Evolutionary conservation across 2,329 filamentous ascomycete species (phyloP), one percentile per base, ranked within the genome.

Genomic region (Trichoderma atroviride): DNA sequence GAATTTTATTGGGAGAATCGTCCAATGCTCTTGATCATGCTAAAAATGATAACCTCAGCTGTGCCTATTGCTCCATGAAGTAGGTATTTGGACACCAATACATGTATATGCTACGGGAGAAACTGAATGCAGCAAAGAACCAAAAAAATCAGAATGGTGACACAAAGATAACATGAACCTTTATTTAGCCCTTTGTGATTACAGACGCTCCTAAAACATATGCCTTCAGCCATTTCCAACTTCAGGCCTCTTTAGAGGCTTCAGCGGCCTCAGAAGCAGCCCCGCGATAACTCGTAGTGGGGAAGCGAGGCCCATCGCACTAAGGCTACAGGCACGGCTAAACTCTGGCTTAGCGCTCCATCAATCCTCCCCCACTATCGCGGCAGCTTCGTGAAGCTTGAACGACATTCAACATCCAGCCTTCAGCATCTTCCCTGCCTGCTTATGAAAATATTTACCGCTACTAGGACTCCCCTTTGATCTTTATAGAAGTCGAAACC

Each of bases 351-450:
- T 58, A 35, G 31, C 37, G 37, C 14, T 22, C 53, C 57, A 35
- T 35, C 27, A 13, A 14, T 16, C 19, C 52, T 40, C 67, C 67
- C 67, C 67, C 67, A 69, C 67, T 52, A 69, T 55, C 31, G 52
- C 53, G 19, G 33, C 47, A 37, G 47, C 56, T 63, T 66, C 35
- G 53, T 52, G 58, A n/a, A 63, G 31, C 53, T 56, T 33, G 29
- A 31, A n/a, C 53, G 7, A 19, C 59, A 47, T 57, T 27, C 66
- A 63, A 27, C 35, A 43, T n/a, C 9, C 53, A 16, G 16, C 59
- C 24, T 62, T n/a, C 58, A 63, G 14, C 35, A 22, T n/a, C 31
- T 60, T 47, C 27, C 31, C 35, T 62, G 31, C 31, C 16, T 33
- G 27, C 22, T 5, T 4, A 19, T 50, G 37, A 35, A 11, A 22